These are phyloP conservation scores for Oenanthe sinensis DNA, from an alignment of 129 eudicot species.

Conservation along the genomic window DNA sequence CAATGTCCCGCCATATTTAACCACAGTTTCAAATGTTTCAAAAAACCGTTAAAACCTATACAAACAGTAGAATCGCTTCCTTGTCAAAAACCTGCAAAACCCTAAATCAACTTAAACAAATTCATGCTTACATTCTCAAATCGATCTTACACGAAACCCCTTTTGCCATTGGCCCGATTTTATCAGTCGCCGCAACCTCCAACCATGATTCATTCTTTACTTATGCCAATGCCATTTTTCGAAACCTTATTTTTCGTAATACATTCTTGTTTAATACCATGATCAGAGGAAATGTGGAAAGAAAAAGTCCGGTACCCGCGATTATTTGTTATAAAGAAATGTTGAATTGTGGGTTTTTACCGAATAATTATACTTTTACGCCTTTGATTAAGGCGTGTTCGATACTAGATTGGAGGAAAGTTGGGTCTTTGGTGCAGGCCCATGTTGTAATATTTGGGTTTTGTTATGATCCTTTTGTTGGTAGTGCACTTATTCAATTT, in stretches of 20 bases:
- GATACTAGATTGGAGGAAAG: background rate
- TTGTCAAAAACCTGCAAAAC: conserved; percentile 33
- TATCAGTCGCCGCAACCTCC: conserved; percentile 37
- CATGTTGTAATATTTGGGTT: conserved; percentile 40
- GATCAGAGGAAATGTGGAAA: conserved; percentile 38
- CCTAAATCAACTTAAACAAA: conserved; percentile 43
- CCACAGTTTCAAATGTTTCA: conserved; percentile 24
- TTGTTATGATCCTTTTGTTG: conserved; percentile 34
- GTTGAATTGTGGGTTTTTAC: conserved; percentile 25
- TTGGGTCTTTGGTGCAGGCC: conserved; percentile 33
- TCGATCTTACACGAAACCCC: conserved; percentile 28
- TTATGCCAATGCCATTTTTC: conserved; percentile 33
- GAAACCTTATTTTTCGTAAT: conserved; percentile 23
- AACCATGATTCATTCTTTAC: conserved; percentile 33
- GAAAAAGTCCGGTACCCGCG: conserved; percentile 7
- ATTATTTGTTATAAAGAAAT: conserved; percentile 21
- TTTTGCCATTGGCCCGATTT: conserved; percentile 28
- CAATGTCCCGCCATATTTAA: conserved; percentile 5
- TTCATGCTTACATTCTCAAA: conserved; percentile 49
- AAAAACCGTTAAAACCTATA: conserved; percentile 18
- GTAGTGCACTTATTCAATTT: conserved; percentile 43
- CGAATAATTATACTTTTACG: conserved; percentile 45
- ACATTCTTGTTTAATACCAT: conserved; percentile 54
- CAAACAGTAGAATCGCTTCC: conserved; percentile 19
- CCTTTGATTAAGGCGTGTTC: conserved; percentile 48